Evolutionary conservation across 352 stramenopile species (phyloP).

Genomic region (Phytopythium vexans): DNA sequence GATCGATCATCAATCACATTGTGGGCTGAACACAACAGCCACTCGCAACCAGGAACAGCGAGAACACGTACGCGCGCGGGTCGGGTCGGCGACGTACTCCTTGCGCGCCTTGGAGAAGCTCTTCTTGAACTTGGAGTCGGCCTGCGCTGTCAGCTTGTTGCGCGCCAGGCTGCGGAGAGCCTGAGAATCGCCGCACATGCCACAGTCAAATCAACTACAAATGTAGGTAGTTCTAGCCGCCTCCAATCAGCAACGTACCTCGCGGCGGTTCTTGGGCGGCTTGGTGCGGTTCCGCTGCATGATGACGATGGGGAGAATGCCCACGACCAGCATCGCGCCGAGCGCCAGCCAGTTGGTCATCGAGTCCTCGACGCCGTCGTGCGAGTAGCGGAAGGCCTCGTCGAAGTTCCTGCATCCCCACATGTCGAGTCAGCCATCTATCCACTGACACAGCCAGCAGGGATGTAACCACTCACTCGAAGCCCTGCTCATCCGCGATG

Average conservation of each 20-base stretch:
- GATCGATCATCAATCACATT: too few species aligned
- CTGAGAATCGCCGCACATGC: constrained; percentile 10
- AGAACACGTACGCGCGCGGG: constrained; percentile 18
- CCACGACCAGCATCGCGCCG: constrained; percentile 43
- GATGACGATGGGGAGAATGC: constrained; percentile 58
- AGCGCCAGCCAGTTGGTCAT: constrained; percentile 70
- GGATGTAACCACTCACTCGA: constrained; percentile 42
- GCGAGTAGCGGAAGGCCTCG: constrained; percentile 61
- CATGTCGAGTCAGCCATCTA: too few species aligned
- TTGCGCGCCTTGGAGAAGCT: constrained; percentile 42
- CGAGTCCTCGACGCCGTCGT: constrained; percentile 68
- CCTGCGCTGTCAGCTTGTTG: constrained; percentile 64
- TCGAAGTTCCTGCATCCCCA: constrained; percentile 62
- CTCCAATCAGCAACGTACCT: constrained; percentile 22
- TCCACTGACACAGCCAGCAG: not conserved
- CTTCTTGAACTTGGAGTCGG: constrained; percentile 40
- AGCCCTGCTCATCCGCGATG: constrained; percentile 73
- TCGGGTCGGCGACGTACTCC: constrained; percentile 50
- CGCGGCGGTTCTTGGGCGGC: constrained; percentile 67
- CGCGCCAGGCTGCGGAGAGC: constrained; percentile 66
- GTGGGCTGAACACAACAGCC: not conserved
- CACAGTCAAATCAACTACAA: not conserved
- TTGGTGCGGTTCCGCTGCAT: constrained; percentile 77
- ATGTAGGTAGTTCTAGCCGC: too few species aligned
- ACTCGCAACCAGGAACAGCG: not conserved